Evolutionary conservation across 371 early-diverging fungal species (phyloP).

Genomic region (Mortierella sp.): DNA sequence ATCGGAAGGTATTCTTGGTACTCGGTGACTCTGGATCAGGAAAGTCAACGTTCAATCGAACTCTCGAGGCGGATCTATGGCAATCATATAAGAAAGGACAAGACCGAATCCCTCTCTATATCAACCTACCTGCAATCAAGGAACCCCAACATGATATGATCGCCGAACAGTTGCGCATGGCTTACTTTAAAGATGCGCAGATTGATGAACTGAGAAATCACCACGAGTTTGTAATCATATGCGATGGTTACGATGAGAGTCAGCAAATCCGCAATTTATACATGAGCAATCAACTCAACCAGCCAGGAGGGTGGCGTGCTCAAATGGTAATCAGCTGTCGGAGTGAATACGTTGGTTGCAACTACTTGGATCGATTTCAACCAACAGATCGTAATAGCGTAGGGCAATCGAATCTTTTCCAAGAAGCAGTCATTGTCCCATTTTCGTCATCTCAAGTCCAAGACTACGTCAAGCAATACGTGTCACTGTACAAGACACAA

Average conservation of each 20-base stretch:
- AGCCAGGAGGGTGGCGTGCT: slow-evolving; percentile 1
- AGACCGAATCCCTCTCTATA: slow-evolving; percentile 5
- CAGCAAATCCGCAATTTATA: not conserved
- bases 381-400: not conserved
- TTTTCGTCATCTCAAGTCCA: slow-evolving; percentile 1
- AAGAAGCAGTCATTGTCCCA: slow-evolving; percentile 9
- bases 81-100: too few species aligned
- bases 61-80: too few species aligned
- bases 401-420: not conserved
- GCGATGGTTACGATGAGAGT: slow-evolving; percentile 29
- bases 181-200: not conserved
- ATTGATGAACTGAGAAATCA: slow-evolving; percentile 8
- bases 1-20: slow-evolving; percentile 13
- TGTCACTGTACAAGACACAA: not conserved
- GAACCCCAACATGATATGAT: slow-evolving; percentile 8
- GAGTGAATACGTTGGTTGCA: not conserved
- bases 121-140: slow-evolving; percentile 11
- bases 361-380: slow-evolving; percentile 1
- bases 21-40: slow-evolving; percentile 17
- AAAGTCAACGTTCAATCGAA: slow-evolving; percentile 10
- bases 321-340: slow-evolving; percentile 26
- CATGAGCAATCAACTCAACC: slow-evolving; percentile 7
- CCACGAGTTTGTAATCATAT: slow-evolving; percentile 15
- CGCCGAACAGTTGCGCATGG: not conserved
- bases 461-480: not conserved